These are phyloP conservation scores for Podospora appendiculata DNA, from an alignment of 495 filamentous ascomycete genomes.

Conservation along the genomic window DNA sequence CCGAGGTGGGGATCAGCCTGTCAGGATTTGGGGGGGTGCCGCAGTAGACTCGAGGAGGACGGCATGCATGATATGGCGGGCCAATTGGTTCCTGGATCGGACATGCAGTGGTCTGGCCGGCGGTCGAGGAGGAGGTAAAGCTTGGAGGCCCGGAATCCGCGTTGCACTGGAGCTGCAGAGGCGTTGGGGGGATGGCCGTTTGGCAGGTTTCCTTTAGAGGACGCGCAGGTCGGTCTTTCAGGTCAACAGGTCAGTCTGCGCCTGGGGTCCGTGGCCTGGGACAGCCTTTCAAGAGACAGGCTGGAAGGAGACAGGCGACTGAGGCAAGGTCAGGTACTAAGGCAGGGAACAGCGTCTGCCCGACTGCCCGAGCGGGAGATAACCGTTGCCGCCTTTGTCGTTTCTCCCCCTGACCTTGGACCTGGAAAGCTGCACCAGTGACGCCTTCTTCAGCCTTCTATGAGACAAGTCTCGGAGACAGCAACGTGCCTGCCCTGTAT, in stretches of 20 bases:
- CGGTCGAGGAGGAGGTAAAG: slow-evolving; percentile 12
- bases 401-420: not conserved
- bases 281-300: not conserved
- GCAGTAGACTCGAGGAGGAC: slow-evolving; percentile 16
- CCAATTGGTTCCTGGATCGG: slow-evolving; percentile 22
- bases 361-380: not conserved
- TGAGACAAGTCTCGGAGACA: slow-evolving; percentile 1
- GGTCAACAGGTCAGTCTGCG: not conserved
- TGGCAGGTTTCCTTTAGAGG: slow-evolving; percentile 12
- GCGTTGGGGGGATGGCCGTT: slow-evolving; percentile 17
- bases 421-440: not conserved
- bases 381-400: slow-evolving; percentile 12
- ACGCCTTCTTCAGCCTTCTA: not conserved
- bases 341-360: slow-evolving; percentile 3
- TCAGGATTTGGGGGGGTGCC: slow-evolving; percentile 13
- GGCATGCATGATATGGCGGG: slow-evolving; percentile 23
- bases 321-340: slow-evolving; percentile 2
- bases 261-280: not conserved
- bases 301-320: not conserved
- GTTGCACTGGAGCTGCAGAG: slow-evolving; percentile 18
- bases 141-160: slow-evolving; percentile 8
- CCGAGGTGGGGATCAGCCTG: slow-evolving; percentile 19
- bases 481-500: not conserved
- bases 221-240: slow-evolving; percentile 10
- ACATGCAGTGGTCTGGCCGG: slow-evolving; percentile 22